These are phyloP conservation scores for Scenedesmus sp. DNA, from an alignment of 163 green algal genomes.

Conservation along the genomic window DNA sequence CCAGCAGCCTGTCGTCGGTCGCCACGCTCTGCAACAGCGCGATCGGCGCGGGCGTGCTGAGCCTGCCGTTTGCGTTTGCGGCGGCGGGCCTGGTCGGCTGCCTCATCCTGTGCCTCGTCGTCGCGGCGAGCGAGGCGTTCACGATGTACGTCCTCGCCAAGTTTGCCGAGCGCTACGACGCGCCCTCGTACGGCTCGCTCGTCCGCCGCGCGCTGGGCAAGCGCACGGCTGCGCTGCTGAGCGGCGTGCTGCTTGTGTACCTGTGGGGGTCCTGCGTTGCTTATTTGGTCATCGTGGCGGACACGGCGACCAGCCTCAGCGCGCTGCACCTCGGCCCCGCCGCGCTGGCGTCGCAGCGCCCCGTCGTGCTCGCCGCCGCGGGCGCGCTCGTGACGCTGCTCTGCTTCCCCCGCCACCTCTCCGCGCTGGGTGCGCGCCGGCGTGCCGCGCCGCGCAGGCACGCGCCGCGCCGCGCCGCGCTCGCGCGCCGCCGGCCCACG, in stretches of 20 bases:
- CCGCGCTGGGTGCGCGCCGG: slow-evolving; percentile 17
- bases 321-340: slow-evolving; percentile 15
- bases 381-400: slow-evolving; percentile 64
- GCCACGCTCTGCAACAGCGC: slow-evolving; percentile 76
- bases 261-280: slow-evolving; percentile 44
- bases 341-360: slow-evolving; percentile 7
- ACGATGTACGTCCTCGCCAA: slow-evolving; percentile 48
- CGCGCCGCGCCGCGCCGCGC: too few species aligned
- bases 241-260: slow-evolving; percentile 35
- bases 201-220: slow-evolving; percentile 30
- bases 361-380: neutral
- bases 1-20: slow-evolving; percentile 56
- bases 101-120: slow-evolving; percentile 18
- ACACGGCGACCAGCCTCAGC: slow-evolving; percentile 32
- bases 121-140: slow-evolving; percentile 35
- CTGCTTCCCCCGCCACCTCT: slow-evolving; percentile 60
- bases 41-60: slow-evolving; percentile 84
- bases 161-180: slow-evolving; percentile 16
- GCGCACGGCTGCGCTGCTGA: slow-evolving; percentile 24
- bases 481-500: too few species aligned
- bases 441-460: neutral
- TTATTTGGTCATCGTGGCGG: slow-evolving; percentile 39
- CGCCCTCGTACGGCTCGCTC: slow-evolving; percentile 18
- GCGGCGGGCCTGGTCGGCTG: slow-evolving; percentile 41
- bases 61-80: slow-evolving; percentile 46